Conservation (phyloP, 2,329 filamentous ascomycete species). For the Simplicillium aogashimaense region DNA sequence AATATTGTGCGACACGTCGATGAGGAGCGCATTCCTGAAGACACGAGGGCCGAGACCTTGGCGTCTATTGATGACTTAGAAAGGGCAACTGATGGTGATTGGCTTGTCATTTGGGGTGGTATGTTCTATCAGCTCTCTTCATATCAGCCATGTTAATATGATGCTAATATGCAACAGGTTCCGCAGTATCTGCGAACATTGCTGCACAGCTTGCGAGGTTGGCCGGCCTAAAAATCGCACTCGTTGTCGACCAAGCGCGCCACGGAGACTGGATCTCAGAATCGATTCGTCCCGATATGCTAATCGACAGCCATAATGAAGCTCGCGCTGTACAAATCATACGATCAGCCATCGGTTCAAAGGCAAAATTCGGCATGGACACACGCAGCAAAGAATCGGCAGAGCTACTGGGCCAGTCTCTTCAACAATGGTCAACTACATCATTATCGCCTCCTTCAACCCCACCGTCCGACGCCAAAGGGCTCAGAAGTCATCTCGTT, state of each 20-base stretch:
- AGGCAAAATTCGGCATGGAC: conserved; percentile 59
- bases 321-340: conserved; percentile 57
- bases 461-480: conserved; percentile 14
- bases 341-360: conserved; percentile 42
- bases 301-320: conserved; percentile 60
- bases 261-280: conserved; percentile 50
- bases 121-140: conserved; percentile 13
- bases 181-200: conserved; percentile 59
- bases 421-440: conserved; percentile 15
- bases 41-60: conserved; percentile 56
- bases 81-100: conserved; percentile 51
- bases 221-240: conserved; percentile 53
- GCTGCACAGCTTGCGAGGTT: conserved; percentile 59
- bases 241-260: conserved; percentile 56
- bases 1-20: conserved; percentile 36
- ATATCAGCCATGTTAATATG: neutral
- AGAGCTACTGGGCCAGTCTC: conserved; percentile 41
- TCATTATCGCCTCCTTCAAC: conserved; percentile 27
- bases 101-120: conserved; percentile 67
- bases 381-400: conserved; percentile 58
- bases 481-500: conserved; percentile 41
- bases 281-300: conserved; percentile 42
- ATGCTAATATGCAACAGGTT: conserved; percentile 28
- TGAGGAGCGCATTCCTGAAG: conserved; percentile 39
- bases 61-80: conserved; percentile 39